A percentile compares a stretch with the other conserved stretches of the same genome.
phyloP scores from a whole-genome alignment of 768 basidiomycete species.

The Strobilomyces confusus region DNA sequence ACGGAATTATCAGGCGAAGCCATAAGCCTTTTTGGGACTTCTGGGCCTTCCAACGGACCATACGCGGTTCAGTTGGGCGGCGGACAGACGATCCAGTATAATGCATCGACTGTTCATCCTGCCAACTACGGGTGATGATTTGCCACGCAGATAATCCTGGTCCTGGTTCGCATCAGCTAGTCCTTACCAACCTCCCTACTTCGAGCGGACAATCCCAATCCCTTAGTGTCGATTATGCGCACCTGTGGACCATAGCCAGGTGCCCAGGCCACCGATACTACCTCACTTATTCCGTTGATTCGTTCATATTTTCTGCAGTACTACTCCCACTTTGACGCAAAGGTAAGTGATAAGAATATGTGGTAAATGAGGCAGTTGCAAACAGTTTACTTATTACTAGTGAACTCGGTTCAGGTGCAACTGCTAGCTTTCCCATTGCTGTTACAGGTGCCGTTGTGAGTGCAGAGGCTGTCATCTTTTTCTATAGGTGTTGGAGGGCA shows the following conservation, averaged over 20 bases:
- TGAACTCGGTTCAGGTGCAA: conserved; percentile 3
- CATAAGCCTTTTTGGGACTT: conserved; percentile 43
- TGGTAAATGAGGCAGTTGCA: neutral
- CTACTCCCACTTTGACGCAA: neutral
- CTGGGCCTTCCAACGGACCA: conserved; percentile 33
- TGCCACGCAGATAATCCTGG: conserved; percentile 39
- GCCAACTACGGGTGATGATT: conserved; percentile 28
- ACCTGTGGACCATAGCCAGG: conserved; percentile 19
- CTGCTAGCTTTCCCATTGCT: neutral
- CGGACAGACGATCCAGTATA: conserved; percentile 18
- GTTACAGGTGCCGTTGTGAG: neutral
- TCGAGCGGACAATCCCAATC: conserved; percentile 15
- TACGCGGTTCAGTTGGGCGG: conserved; percentile 38
- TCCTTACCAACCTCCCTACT: conserved; percentile 31
- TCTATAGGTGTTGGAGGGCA: conserved; percentile 28
- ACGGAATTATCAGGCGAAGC: conserved; percentile 33
- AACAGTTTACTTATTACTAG: conserved; percentile 6
- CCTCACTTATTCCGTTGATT: neutral
- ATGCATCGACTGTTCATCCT: conserved; percentile 16
- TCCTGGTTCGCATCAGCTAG: conserved; percentile 34
- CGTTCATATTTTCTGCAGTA: neutral
- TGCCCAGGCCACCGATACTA: conserved; percentile 1
- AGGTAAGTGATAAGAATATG: conserved; percentile 10
- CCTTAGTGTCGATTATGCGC: conserved; percentile 35
- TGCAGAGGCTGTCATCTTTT: neutral